Percentiles rank a stretch among this genome's conserved stretches.
phyloP scores from a whole-genome alignment of 2,329 filamentous ascomycete species.

The Fusarium miscanthi region DNA sequence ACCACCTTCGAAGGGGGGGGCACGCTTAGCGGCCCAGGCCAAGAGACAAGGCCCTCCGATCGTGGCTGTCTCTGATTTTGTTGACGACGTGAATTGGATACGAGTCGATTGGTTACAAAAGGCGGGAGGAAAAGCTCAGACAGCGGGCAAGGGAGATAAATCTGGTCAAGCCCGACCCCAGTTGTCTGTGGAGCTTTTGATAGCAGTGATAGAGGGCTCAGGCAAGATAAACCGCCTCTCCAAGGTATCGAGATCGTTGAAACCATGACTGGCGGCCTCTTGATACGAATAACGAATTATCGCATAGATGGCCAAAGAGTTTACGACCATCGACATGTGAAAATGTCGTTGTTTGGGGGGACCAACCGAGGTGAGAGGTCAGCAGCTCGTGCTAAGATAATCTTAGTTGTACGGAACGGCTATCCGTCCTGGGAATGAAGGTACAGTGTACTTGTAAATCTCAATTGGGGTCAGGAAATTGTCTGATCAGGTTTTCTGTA shows the following conservation, averaged over 20 bases:
- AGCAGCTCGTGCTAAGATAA: constrained; percentile 37
- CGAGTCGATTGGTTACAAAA: constrained; percentile 28
- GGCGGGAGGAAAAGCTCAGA: constrained; percentile 26
- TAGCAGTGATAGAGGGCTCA: background rate
- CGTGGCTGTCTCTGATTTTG: constrained; percentile 26
- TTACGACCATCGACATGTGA: constrained; percentile 26
- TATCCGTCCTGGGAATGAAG: background rate
- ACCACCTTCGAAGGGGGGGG: constrained; percentile 14
- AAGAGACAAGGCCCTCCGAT: constrained; percentile 13
- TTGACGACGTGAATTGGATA: constrained; percentile 37
- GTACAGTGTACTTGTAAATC: constrained; percentile 15
- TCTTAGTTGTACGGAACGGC: constrained; percentile 25
- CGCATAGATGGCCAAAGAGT: constrained; percentile 12
- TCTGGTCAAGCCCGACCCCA: constrained; percentile 26
- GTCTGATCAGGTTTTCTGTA: constrained; percentile 2
- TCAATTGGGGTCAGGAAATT: background rate
- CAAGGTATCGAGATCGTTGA: background rate
- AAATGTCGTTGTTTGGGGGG: constrained; percentile 1
- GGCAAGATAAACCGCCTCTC: background rate
- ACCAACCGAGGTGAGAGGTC: constrained; percentile 25
- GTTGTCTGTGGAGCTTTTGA: constrained; percentile 29
- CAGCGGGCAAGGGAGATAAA: constrained; percentile 28
- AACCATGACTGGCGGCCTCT: constrained; percentile 1
- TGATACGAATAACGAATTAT: constrained; percentile 13
- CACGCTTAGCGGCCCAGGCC: constrained; percentile 15